Evolutionary conservation across 169 alveolate genomes (phyloP).

Genomic region (Plasmodium vivax): DNA sequence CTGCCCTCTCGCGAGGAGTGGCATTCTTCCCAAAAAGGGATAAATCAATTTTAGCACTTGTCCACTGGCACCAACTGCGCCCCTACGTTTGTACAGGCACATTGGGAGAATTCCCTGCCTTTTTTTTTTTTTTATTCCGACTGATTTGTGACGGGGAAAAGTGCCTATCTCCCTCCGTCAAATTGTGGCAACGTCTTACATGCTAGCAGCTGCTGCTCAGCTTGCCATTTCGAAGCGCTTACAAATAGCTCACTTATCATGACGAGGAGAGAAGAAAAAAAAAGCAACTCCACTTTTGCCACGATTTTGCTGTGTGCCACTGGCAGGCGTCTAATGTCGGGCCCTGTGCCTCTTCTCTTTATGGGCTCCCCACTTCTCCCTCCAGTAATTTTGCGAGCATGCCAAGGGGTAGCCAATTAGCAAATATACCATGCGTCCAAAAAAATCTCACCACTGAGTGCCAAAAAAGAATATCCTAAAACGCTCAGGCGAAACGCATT

Average conservation of each 20-base stretch:
- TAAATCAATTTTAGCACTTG: neutral
- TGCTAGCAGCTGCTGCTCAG: neutral
- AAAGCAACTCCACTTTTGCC: neutral
- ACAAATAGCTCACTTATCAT: neutral
- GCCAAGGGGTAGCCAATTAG: neutral
- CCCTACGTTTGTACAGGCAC: neutral
- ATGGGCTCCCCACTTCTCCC: neutral
- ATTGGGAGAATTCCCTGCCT: neutral
- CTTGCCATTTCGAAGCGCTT: neutral
- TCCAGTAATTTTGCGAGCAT: neutral
- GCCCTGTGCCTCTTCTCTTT: neutral
- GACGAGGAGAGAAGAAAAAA: neutral
- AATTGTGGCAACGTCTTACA: neutral
- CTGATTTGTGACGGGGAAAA: neutral
- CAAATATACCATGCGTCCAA: neutral
- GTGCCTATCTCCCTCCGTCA: neutral
- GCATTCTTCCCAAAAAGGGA: neutral
- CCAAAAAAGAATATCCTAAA: neutral
- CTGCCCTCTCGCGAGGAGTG: neutral
- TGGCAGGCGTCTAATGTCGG: neutral
- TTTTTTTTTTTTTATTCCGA: neutral
- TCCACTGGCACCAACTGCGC: neutral
- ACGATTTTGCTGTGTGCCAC: neutral
- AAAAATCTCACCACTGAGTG: neutral
- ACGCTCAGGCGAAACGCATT: neutral